Evolutionary conservation across 2,329 filamentous ascomycete species (phyloP).

Genomic region (Paecilomyces sp.): DNA sequence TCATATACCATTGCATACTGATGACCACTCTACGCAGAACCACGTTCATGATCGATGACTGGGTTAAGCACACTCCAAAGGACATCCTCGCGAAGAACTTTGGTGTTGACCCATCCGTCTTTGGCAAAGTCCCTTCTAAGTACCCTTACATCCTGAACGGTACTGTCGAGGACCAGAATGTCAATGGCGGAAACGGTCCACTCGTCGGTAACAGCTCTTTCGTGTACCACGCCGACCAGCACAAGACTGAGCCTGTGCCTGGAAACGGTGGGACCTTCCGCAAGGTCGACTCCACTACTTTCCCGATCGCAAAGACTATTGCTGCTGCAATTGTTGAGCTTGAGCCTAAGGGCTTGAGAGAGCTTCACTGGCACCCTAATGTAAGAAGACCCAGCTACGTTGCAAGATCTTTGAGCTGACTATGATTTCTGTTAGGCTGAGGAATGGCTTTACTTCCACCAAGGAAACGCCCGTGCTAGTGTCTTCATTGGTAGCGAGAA

Average conservation of each 20-base stretch:
- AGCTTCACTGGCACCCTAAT: conserved; percentile 65
- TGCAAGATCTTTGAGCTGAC: neutral
- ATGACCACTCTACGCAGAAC: conserved; percentile 36
- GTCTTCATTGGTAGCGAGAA: conserved; percentile 57
- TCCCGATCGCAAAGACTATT: conserved; percentile 59
- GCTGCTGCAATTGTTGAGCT: conserved; percentile 59
- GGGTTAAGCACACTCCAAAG: conserved; percentile 60
- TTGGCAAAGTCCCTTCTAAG: conserved; percentile 49
- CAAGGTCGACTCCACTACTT: conserved; percentile 61
- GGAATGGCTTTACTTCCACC: conserved; percentile 66
- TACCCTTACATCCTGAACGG: conserved; percentile 58
- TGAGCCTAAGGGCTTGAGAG: conserved; percentile 56
- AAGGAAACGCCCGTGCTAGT: conserved; percentile 54
- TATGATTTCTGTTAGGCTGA: conserved; percentile 42
- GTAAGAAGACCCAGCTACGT: conserved; percentile 30
- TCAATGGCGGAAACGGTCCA: conserved; percentile 42
- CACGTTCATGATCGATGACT: conserved; percentile 66
- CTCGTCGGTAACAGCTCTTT: conserved; percentile 54
- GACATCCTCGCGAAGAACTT: conserved; percentile 63
- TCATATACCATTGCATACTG: neutral
- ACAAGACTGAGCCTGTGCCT: conserved; percentile 50
- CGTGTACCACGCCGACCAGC: conserved; percentile 53
- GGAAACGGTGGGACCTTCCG: conserved; percentile 56
- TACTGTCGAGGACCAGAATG: conserved; percentile 43
- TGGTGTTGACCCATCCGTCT: conserved; percentile 53